A percentile compares a stretch with the other conserved stretches of the same genome.
Evolutionary conservation across 257 asterid genomes (phyloP).

Genomic region (Nicotiana obtusifolia): DNA sequence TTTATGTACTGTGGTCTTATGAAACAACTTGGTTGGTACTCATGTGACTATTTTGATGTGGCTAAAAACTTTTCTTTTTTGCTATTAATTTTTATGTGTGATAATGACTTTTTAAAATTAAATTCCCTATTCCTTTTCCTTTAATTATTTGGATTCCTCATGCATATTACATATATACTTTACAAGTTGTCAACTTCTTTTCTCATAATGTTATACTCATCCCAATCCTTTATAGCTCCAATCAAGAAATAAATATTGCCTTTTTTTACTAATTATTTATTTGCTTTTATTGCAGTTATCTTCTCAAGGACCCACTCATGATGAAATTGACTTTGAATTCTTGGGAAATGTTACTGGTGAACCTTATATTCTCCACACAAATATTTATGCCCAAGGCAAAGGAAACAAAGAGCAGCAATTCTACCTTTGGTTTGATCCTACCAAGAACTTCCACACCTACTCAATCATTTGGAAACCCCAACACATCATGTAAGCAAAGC

Average conservation of each 20-base stretch:
- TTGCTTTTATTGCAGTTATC: conserved; percentile 46
- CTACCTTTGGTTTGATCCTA: conserved; percentile 83
- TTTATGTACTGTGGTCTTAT: background rate
- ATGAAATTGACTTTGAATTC: conserved; percentile 85
- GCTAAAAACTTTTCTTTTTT: background rate
- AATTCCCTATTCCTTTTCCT: background rate
- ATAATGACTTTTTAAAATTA: background rate
- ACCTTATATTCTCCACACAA: conserved; percentile 76
- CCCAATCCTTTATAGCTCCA: background rate
- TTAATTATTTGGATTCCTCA: background rate
- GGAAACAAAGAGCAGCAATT: conserved; percentile 83
- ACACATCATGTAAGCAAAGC: conserved; percentile 50
- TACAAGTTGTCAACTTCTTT: background rate
- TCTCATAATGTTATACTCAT: background rate
- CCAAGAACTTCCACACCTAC: conserved; percentile 73
- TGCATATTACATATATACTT: background rate
- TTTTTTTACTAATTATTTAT: background rate
- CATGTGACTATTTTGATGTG: background rate
- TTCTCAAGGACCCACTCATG: conserved; percentile 76
- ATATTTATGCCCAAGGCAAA: conserved; percentile 60
- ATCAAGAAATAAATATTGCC: background rate
- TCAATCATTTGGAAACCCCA: conserved; percentile 63
- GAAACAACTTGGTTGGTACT: background rate
- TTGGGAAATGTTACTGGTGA: conserved; percentile 60
- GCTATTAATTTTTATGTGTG: background rate